These are phyloP conservation scores for grape (Vitis vinifera) DNA, from an alignment of 164 flowering plant genomes.

Conservation along the genomic window ASM3070453v1 NC_081823.1:10222501-10223000, in stretches of 20 bases:
- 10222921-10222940: neutral
- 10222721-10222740: no score
- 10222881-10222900: neutral
- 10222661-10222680: no score
- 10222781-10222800: neutral
- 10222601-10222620: no score
- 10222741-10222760: neutral
- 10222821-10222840: neutral
- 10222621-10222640: no score
- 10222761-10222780: neutral
- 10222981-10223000: no score
- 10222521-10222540: no score
- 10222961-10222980: neutral
- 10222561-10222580: no score
- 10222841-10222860: neutral
- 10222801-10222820: neutral
- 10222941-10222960: neutral
- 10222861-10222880: neutral
- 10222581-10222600: no score
- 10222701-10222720: no score
- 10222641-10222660: no score
- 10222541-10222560: no score
- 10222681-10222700: no score
- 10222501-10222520: neutral
- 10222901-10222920: neutral